Conservation (phyloP, 2,329 filamentous ascomycete species). For the Clonostachys rosea region DNA sequence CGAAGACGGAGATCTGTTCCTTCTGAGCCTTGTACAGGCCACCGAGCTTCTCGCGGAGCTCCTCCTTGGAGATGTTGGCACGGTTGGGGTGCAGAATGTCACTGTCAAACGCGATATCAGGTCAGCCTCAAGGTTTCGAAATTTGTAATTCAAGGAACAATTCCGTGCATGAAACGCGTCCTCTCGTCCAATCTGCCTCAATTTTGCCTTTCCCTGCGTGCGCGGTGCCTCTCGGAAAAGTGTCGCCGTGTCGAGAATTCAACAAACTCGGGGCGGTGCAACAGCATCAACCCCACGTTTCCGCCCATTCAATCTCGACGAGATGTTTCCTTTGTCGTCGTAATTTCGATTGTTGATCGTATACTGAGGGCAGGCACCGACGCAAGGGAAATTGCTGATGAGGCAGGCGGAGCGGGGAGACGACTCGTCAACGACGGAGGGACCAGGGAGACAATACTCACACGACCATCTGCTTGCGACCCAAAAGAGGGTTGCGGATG, state of each 20-base stretch:
- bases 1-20: slow-evolving; percentile 97
- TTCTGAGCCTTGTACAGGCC: slow-evolving; percentile 97
- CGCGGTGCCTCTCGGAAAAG: too few species aligned
- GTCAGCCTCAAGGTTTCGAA: slow-evolving; percentile 1
- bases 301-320: too few species aligned
- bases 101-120: slow-evolving; percentile 44
- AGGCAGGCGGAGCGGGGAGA: not conserved
- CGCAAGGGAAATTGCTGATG: not conserved
- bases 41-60: slow-evolving; percentile 92
- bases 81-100: slow-evolving; percentile 99
- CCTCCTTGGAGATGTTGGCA: slow-evolving; percentile 98
- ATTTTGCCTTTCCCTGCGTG: too few species aligned
- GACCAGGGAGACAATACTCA: slow-evolving; percentile 51
- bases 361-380: not conserved
- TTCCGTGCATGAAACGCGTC: not conserved
- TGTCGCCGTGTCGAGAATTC: too few species aligned
- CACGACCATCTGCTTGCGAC: slow-evolving; percentile 99
- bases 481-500: slow-evolving; percentile 99
- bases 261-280: too few species aligned
- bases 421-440: not conserved
- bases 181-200: not conserved
- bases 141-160: not conserved
- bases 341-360: too few species aligned
- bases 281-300: too few species aligned
- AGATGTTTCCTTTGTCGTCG: too few species aligned